Evolutionary conservation across 805 yeast species (phyloP), one percentile per base, ranked within the genome.

Genomic region (Cyberlindnera petersonii): DNA sequence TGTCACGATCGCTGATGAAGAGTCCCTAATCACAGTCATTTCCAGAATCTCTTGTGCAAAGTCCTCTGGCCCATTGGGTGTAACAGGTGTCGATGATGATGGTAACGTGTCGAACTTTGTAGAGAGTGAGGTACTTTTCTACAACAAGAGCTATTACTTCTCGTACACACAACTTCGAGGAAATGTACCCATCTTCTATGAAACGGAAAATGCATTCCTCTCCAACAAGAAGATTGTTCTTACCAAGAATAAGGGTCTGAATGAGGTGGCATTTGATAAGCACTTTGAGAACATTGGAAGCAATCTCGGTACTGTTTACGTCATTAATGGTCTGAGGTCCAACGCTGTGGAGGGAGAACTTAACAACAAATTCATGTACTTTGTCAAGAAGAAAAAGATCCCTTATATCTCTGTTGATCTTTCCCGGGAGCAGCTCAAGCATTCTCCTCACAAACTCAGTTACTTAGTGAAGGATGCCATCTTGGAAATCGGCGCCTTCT

Each of bases 131-230:
- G 70, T 87, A 15, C 78, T 93, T 16, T 70, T 80, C 42, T 73
- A 78, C 54, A 66, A 69, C 30, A 64, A 66, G 31, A 47, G 46
- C 5, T 59, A 73, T 63, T 61, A 69, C 64, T 83, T 80, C 52
- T 78, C 96, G 1, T 91, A 82, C 60, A 74, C 83, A 0, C 96
- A 88, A 62, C 72, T 89, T 3, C 68, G 96, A 49, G 98, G 98
- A 4, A 85, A 94, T 21, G 89, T 89, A 1, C 98, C 99, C 0
- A 65, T 93, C 6, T 91, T 86, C 55, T 93, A 95, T 94, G 98
- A 91, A 55, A 91, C 88, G 51, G 95, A 86, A 46, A 68, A 64
- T 31, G 60, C 63, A 39, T 79, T 93, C 9, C 63, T 93, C 39
- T 77, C 88, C 29, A 46, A 35, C 15, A 91, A 91, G 21, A 91